Evolutionary conservation across 371 early-diverging fungal genomes (phyloP), one percentile per base, ranked within the genome.

Genomic region (Paraphysoderma sedebokerense): DNA sequence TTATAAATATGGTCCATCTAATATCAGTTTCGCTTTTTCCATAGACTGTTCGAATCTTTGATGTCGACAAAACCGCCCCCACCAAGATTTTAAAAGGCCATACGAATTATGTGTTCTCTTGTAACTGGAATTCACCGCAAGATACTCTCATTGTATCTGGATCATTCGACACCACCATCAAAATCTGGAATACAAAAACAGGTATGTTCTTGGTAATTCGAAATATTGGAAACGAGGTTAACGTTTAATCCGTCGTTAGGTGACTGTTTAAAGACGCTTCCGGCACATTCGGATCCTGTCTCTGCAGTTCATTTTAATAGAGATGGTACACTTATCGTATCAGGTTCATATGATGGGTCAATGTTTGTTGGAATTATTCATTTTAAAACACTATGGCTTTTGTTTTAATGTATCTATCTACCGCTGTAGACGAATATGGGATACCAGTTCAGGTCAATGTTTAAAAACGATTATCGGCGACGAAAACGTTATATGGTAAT

Each of bases 351-450:
- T 57, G 98, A 97, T 55, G 96, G 96, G 2, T 61, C 91, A 38
- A 87, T 96, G 85, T n/a, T n/a, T n/a, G n/a, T n/a, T n/a, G n/a
- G n/a, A n/a, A n/a, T n/a, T n/a, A n/a, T n/a, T n/a, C n/a, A n/a
- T n/a, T n/a, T n/a, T n/a, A n/a, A n/a, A n/a, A n/a, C n/a, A n/a
- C n/a, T n/a, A n/a, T n/a, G n/a, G n/a, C n/a, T n/a, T n/a, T n/a
- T n/a, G n/a, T n/a, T n/a, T n/a, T n/a, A n/a, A n/a, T n/a, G n/a
- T n/a, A n/a, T n/a, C n/a, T n/a, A n/a, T n/a, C n/a, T n/a, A n/a
- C n/a, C n/a, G n/a, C n/a, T n/a, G n/a, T n/a, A n/a, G n/a, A n/a
- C 91, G 97, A 37, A 87, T 97, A 49, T 97, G 97, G 96, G 97
- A 97, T 61, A 84, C 87, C 17, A 76, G 80, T 23, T 84, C 91